Base-by-base conservation (phyloP, 306 rosid genomes). In the Begonia loranthoides region DNA sequence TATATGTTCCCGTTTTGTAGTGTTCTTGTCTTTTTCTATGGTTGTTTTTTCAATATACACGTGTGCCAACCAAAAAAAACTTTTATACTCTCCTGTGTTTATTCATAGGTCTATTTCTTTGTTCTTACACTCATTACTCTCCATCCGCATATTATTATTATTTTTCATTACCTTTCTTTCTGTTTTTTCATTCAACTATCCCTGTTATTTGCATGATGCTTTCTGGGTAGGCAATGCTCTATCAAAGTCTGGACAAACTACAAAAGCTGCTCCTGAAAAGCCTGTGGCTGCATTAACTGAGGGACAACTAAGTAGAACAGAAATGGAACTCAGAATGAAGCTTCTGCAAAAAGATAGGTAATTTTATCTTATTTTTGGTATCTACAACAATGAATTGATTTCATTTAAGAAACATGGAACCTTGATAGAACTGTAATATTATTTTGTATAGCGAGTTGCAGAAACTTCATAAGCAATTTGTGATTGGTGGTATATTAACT, bases 401-500 rank as follows among this genome's bases (percentile, higher is more conserved):
- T 28, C 36, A 28, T 28, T 28, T 4, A 4, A 28, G 7, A 6
- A 28, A 1, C 5, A 28, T 28, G 36, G 9, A 28, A 4, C 9
- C 36, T 7, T 28, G 6, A 7, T 28, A 28, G 5, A 28, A 28
- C 36, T 28, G 8, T n/a, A 4, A 28, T 28, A 1, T 4, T 28
- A 50, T 60, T 38, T 40, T 67, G 17, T 65, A 60, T 83, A 85
- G 97, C 54, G 88, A 82, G 75, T 65, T 90, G 80, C 86, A 80
- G 79, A 90, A 75, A 55, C 95, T 85, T 58, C 95, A 85, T 71
- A 80, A 59, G 74, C 90, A 90, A 68, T 87, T 90, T 65, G 95
- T 90, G 56, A 54, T 80, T 52, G 72, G 86, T 57, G 77, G 90
- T 55, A 69, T 86, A 76, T 80, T 90, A 78, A 82, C 99, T 24